Evolutionary conservation across 2,329 filamentous ascomycete species (phyloP), one percentile per base, ranked within the genome.

Genomic region (Thermothelomyces thermophilus): DNA sequence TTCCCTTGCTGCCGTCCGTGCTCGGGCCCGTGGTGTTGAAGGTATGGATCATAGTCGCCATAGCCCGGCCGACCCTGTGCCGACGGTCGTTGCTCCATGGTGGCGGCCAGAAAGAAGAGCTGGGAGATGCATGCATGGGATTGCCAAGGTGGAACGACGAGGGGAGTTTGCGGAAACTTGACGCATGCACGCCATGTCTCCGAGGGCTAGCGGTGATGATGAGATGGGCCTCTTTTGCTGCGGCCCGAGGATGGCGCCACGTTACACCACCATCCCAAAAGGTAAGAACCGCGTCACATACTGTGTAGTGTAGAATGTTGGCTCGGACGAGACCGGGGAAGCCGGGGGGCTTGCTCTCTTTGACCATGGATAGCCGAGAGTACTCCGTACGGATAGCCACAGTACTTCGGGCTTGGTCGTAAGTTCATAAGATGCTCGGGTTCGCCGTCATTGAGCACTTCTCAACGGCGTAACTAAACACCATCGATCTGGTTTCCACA

Each of bases 31-130:
- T 35, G 33, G 13, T 16, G 42, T n/a, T 46, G 48, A 6, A 17
- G 17, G 43, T 37, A 42, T 5, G 37, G 33, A 8, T 51, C 37
- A 36, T 42, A 33, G 13, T 1, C 6, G 7, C 7, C 6, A 47
- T 43, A 36, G 9, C 19, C 36, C 14, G 35, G 16, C 9, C 16
- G 28, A 9, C 19, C 14, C 30, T 28, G 28, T 4, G 35, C 30
- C 36, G 35, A 22, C 17, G 41, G 16, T 13, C 39, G 40, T 22
- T 34, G 35, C 5, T 52, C 45, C 50, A 52, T 52, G 36, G 45
- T 36, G 35, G 35, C 30, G 26, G 22, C 1, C 16, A 24, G 41
- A 33, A 28, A 2, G 13, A 31, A 9, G 9, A 14, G 30, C 30
- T 31, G 16, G 33, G 13, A 9, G 13, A 35, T 16, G 44, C 16